Base-by-base conservation (phyloP, 2,329 filamentous ascomycete species). In the Beauveria brongniartii region DNA sequence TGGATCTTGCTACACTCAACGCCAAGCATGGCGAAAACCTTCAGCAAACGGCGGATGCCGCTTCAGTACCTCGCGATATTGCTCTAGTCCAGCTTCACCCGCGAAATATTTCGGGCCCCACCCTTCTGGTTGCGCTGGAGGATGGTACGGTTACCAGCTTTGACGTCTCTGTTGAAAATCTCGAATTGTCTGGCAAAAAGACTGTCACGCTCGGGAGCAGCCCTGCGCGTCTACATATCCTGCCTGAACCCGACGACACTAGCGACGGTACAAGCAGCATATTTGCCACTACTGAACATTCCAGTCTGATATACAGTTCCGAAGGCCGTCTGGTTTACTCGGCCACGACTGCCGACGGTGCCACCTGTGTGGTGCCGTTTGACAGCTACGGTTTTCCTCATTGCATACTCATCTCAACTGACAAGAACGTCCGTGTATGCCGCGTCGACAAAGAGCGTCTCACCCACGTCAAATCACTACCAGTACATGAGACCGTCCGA, bases 251-350 rank as follows among this genome's bases (percentile, higher is more conserved):
- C 1, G 34, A 37, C 12, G 34, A 37, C 2, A 37, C 34, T 14
- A 37, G 12, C 34, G 78, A 87, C 53, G 84, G 82, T 0, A 76
- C 91, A 0, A 89, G 82, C 70, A 95, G 90, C 67, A 87, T 99
- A 0, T 96, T 99, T 71, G 91, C 92, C 0, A 96, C 91, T 0
- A 96, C 92, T 61, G 94, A 99, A 68, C 91, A 97, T 69, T 90
- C 94, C 0, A 97, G 91, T 64, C 75, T 99, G 59, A 96, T 99
- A 54, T 97, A 99, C 70, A 90, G 89, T 9, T 86, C 87, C 0
- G 92, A 97, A 70, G 91, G 90, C 1, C 84, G 92, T 24, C 88
- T 97, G 46, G 86, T 96, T 1, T 99, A 95, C 75, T 96, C 92
- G 5, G 92, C 94, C 1, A 91, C 97, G 1, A 96, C 93, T 14